phyloP scores from a whole-genome alignment of 2,329 filamentous ascomycete species.

The Botrytis deweyae region DNA sequence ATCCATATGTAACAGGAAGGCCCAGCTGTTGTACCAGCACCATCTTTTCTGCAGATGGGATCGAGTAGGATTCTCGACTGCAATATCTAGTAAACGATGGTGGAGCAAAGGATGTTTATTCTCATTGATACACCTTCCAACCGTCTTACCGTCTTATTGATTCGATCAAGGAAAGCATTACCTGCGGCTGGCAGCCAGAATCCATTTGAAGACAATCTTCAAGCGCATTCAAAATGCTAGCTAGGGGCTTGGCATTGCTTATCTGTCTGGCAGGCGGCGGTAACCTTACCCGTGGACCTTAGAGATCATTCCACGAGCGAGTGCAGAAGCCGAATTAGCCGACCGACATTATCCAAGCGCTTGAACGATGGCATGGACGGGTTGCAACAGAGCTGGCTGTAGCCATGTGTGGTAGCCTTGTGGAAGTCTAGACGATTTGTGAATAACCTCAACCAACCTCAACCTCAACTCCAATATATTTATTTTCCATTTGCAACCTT shows the following conservation, averaged over 20 bases:
- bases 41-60: not conserved
- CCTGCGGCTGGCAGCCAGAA: not conserved
- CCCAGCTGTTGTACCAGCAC: not conserved
- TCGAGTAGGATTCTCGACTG: not conserved
- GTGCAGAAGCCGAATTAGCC: conserved; percentile 1
- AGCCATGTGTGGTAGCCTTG: not conserved
- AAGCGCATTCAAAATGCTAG: not conserved
- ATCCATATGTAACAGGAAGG: conserved; percentile 8
- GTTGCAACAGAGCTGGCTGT: conserved; percentile 3
- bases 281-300: not conserved
- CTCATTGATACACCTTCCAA: not conserved
- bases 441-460: conserved; percentile 9
- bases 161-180: not conserved
- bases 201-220: not conserved
- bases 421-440: not conserved
- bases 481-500: not conserved
- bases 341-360: not conserved
- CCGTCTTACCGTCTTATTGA: not conserved
- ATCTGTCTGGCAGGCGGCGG: not conserved
- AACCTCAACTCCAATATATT: not conserved
- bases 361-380: not conserved
- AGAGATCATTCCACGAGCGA: not conserved
- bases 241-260: not conserved
- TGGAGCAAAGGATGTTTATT: not conserved
- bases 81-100: not conserved